phyloP scores from a whole-genome alignment of 2,329 filamentous ascomycete species.

The Microthyrium microscopicum region DNA sequence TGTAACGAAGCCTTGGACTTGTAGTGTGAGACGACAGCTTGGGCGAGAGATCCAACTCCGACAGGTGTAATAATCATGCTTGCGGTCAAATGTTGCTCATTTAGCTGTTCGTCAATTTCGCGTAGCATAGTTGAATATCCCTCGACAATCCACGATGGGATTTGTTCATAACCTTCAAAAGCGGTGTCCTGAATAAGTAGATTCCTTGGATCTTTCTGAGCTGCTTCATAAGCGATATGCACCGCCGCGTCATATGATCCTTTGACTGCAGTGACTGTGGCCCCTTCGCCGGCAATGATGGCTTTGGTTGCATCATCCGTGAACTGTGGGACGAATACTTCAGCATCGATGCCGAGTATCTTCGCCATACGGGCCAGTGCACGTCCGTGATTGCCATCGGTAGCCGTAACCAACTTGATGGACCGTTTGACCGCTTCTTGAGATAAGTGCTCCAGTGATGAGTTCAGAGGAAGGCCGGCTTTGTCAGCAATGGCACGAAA shows the following conservation, averaged over 20 bases:
- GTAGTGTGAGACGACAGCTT: slow-evolving; percentile 50
- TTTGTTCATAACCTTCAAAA: slow-evolving; percentile 47
- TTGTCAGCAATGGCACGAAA: slow-evolving; percentile 37
- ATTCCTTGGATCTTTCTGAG: slow-evolving; percentile 21
- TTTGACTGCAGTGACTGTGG: slow-evolving; percentile 36
- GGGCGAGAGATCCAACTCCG: slow-evolving; percentile 56
- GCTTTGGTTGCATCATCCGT: slow-evolving; percentile 38
- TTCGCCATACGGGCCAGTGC: slow-evolving; percentile 53
- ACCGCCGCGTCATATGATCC: slow-evolving; percentile 51
- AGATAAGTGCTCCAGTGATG: slow-evolving; percentile 29
- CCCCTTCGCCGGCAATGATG: slow-evolving; percentile 46
- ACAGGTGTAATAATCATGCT: slow-evolving; percentile 46
- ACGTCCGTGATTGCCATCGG: slow-evolving; percentile 62
- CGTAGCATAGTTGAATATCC: slow-evolving; percentile 58
- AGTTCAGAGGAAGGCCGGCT: slow-evolving; percentile 27
- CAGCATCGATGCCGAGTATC: slow-evolving; percentile 36
- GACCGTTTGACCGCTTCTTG: slow-evolving; percentile 14
- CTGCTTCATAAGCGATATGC: slow-evolving; percentile 27
- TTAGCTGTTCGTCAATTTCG: slow-evolving; percentile 49
- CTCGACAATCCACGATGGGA: slow-evolving; percentile 60
- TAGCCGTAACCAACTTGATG: slow-evolving; percentile 43
- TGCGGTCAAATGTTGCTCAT: slow-evolving; percentile 21
- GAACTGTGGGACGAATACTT: slow-evolving; percentile 45
- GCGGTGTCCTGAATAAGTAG: slow-evolving; percentile 54
- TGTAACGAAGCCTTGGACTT: slow-evolving; percentile 28